Conservation (phyloP, 192 early-diverging fungal species). For the Coemansia sp. region DNA sequence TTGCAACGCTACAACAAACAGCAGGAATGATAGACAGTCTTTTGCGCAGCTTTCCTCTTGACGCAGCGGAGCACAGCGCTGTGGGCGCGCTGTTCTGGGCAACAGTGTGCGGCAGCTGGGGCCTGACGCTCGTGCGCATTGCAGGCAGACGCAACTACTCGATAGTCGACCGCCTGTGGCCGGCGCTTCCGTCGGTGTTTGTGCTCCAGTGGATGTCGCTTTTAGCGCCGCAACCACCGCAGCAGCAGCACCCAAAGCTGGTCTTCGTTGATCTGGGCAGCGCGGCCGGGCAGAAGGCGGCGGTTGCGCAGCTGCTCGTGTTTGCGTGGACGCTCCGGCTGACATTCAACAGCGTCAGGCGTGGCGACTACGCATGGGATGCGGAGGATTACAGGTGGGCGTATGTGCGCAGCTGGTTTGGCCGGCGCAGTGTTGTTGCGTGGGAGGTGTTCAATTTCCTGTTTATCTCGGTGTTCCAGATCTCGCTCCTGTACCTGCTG, state of each 20-base stretch:
- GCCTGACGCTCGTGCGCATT: conserved; percentile 22
- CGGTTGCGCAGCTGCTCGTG: conserved; percentile 54
- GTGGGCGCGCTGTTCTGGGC: conserved; percentile 32
- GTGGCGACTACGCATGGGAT: conserved; percentile 70
- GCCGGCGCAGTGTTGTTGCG: conserved; percentile 3
- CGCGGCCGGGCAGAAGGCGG: conserved; percentile 40
- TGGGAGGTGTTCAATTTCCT: conserved; percentile 70
- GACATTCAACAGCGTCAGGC: conserved; percentile 76
- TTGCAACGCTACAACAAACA: too few species aligned
- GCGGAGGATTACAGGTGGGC: conserved; percentile 82
- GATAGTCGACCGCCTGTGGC: conserved; percentile 80
- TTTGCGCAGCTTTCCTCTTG: conserved; percentile 6
- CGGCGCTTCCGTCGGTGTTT: conserved; percentile 67
- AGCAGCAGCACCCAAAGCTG: too few species aligned
- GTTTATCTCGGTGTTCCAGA: conserved; percentile 78
- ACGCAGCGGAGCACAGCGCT: background rate
- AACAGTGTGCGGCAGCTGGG: conserved; percentile 8
- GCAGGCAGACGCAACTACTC: conserved; percentile 37
- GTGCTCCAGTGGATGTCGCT: conserved; percentile 48
- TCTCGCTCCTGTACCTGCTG: conserved; percentile 60
- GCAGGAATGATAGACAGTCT: background rate
- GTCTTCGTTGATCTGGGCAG: too few species aligned
- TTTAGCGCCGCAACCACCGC: background rate
- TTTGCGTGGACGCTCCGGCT: conserved; percentile 72
- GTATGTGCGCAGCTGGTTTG: conserved; percentile 30